These are phyloP conservation scores for Zygosaccharomyces sapae DNA, from an alignment of 1,139 yeast genomes.

Conservation along the genomic window DNA sequence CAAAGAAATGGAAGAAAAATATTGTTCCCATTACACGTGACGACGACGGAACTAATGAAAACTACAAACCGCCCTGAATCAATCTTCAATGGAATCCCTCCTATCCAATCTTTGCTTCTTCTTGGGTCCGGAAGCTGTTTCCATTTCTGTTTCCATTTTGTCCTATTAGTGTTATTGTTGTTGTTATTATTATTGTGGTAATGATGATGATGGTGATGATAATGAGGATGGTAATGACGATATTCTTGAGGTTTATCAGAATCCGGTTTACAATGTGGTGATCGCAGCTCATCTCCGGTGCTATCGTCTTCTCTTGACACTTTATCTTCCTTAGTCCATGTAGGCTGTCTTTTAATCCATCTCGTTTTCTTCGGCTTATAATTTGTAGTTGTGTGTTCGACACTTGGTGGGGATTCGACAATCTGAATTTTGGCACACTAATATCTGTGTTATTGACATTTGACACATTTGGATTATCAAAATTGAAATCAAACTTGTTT, in stretches of 20 bases:
- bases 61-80: neutral
- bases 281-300: neutral
- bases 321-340: constrained; percentile 7
- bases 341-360: constrained; percentile 11
- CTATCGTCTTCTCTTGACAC: no score
- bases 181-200: neutral
- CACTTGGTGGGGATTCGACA: constrained; percentile 18
- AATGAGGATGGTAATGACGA: no score
- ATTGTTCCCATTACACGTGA: neutral
- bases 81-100: neutral
- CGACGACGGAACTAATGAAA: no score
- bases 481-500: constrained; percentile 11
- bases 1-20: no score
- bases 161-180: no score
- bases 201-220: neutral
- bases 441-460: constrained; percentile 4
- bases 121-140: neutral
- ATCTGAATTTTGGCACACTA: constrained; percentile 11
- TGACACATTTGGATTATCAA: constrained; percentile 4
- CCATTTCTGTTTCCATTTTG: neutral
- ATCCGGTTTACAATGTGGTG: constrained; percentile 3
- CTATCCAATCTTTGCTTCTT: constrained; percentile 2
- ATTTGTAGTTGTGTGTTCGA: constrained; percentile 11
- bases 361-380: constrained; percentile 10
- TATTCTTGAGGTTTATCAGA: neutral